Conservation (phyloP, 805 yeast genomes). For the Schwanniomyces polymorphus region DNA sequence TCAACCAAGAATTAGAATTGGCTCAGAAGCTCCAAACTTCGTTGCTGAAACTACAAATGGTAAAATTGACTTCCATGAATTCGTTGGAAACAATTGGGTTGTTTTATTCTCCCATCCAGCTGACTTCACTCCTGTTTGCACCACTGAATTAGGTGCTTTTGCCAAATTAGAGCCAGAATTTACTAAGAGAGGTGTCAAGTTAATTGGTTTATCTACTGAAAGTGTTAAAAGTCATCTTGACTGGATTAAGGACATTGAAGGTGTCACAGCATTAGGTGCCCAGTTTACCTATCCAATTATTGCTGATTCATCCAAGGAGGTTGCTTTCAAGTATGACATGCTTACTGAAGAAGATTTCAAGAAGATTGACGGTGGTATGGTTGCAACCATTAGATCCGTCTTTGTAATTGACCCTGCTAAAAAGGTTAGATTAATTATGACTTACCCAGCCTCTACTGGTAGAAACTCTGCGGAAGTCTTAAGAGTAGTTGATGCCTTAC, state of each 20-base stretch:
- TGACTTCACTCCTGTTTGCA: conserved; percentile 78
- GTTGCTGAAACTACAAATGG: conserved; percentile 64
- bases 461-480: conserved; percentile 75
- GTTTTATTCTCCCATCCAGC: conserved; percentile 76
- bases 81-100: conserved; percentile 61
- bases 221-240: conserved; percentile 58
- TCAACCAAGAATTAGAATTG: conserved; percentile 50
- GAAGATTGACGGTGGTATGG: conserved; percentile 60
- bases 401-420: conserved; percentile 69
- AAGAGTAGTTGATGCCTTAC: conserved; percentile 69
- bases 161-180: conserved; percentile 72
- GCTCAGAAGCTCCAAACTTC: conserved; percentile 71
- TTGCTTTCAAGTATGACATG: conserved; percentile 68
- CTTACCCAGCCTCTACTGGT: conserved; percentile 75
- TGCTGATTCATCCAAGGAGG: conserved; percentile 62
- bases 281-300: conserved; percentile 63
- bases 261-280: conserved; percentile 54
- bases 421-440: conserved; percentile 58
- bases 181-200: conserved; percentile 59
- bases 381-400: conserved; percentile 69
- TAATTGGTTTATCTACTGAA: conserved; percentile 70
- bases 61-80: conserved; percentile 61
- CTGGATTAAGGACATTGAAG: conserved; percentile 75
- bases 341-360: conserved; percentile 65
- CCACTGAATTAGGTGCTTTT: conserved; percentile 77